Percentiles rank a stretch among this genome's conserved stretches.
Conservation (phyloP, 1,139 yeast species). For the Magnusiomyces tetraspermus region DNA sequence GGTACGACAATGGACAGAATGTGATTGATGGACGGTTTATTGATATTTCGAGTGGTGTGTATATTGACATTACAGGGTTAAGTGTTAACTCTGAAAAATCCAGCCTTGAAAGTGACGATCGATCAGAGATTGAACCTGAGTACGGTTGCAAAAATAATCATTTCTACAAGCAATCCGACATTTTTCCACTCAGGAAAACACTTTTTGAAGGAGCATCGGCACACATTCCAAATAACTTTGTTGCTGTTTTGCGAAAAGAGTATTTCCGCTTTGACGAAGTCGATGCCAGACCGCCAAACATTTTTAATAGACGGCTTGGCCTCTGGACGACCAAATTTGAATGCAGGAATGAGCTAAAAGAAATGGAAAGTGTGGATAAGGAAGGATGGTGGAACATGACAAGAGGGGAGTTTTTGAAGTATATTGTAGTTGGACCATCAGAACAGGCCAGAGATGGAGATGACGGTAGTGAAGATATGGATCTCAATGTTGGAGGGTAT, state of each 20-base stretch:
- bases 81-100: constrained; percentile 21
- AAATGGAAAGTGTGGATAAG: neutral
- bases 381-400: too few relatives aligned
- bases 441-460: neutral
- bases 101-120: too few relatives aligned
- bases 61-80: constrained; percentile 46
- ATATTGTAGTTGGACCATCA: neutral
- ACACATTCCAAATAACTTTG: constrained; percentile 44
- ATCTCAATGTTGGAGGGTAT: too few relatives aligned
- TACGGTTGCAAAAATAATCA: constrained; percentile 40
- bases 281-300: neutral
- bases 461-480: neutral
- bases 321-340: neutral
- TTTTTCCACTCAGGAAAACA: constrained; percentile 47
- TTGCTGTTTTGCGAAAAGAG: constrained; percentile 34
- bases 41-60: constrained; percentile 65
- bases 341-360: neutral
- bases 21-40: constrained; percentile 76
- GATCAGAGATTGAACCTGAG: neutral
- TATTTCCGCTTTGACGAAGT: constrained; percentile 18
- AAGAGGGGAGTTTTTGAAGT: neutral
- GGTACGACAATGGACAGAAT: constrained; percentile 43
- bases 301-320: neutral
- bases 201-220: constrained; percentile 49
- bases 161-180: constrained; percentile 40